Evolutionary conservation across 169 alveolate genomes (phyloP), one percentile per base, ranked within the genome.

Genomic region (Eimeria praecox): DNA sequence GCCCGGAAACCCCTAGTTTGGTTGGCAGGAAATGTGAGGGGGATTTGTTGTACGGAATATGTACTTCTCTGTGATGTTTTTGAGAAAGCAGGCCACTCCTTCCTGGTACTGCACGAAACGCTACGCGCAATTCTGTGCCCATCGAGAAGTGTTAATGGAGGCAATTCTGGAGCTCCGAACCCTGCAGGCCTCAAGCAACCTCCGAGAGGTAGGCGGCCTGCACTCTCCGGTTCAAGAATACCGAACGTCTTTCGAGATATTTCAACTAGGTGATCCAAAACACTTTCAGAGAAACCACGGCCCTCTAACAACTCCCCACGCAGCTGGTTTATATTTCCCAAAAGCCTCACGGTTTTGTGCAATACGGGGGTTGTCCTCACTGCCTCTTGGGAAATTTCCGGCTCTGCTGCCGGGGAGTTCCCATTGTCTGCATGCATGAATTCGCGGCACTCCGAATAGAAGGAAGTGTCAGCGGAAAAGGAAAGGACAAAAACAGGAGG

Each of bases 161-260:
- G 33, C 54, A 62, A 27, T 2, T 62, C 83, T 24, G 78, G 83
- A 40, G 14, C 33, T 40, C 66, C 82, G 49, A 62, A 87, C 40
- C 82, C 93, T 18, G 33, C 10, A 33, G 93, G 93, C 62, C 83
- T 87, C 35, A 87, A 42, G 82, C 93, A 62, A 22, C 93, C 38
- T 56, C 83, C 93, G 30, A 35, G 82, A n/a, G 56, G 35, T 35
- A 83, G 93, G 42, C 49, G 80, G 16, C 64, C 66, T 56, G 33
- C 22, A n/a, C 5, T 42, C 0, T 40, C 82, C 44, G 20, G 40
- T 27, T 38, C 83, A 38, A 46, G 38, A 30, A 0, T 18, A 24
- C 78, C 33, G 46, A 20, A 4, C 42, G 27, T 5, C 93, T 22
- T 38, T 33, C 42, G 30, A 59, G 24, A 8, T 16, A 40, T 4